Base-by-base conservation (phyloP, 441 rosid species). In the Capsella rubella region DNA sequence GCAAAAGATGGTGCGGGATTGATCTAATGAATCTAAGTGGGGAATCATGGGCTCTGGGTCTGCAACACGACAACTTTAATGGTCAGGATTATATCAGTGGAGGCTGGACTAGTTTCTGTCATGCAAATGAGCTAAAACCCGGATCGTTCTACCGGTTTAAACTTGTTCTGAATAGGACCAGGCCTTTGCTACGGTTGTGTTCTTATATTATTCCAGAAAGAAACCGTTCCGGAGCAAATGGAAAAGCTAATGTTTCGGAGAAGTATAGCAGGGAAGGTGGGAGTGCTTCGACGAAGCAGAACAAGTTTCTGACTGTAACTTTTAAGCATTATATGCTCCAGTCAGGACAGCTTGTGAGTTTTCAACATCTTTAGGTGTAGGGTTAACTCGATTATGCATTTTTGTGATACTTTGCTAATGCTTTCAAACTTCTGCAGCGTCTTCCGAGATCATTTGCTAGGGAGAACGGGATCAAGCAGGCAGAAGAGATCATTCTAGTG, bases 321-420 rank as follows among this genome's bases (percentile, higher is more conserved):
- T 56, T 8, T 15, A 56, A 56, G 62, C 62, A 21, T 9, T 56
- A 56, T 28, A 56, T 56, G 43, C 7, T 56, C 62, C 16, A 8
- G 7, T 15, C 62, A 56, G 43, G 62, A 0, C 43, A 56, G 0
- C 42, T 56, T 15, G 62, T 56, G 34, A 34, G 43, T 56, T 55
- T 29, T 31, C 7, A 56, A 16, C 62, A 8, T 34, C 25, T 21
- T 15, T 32, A 56, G 5, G 40, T 34, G n/a, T 31, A 55, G 61
- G 21, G 4, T 55, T 55, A 45, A n/a, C 6, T 42, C 1, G 46
- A 42, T 42, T 42, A 42, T 43, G 14, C 9, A 7, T 3, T 32
- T 56, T 56, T 56, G 61, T 31, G 1, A 1, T 56, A 32, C 60
- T 28, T 54, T 3, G 13, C 8, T 5, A 3, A 54, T 54, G 37